Evolutionary conservation across 1,139 yeast species (phyloP).

Genomic region (Zygosaccharomyces sapae): DNA sequence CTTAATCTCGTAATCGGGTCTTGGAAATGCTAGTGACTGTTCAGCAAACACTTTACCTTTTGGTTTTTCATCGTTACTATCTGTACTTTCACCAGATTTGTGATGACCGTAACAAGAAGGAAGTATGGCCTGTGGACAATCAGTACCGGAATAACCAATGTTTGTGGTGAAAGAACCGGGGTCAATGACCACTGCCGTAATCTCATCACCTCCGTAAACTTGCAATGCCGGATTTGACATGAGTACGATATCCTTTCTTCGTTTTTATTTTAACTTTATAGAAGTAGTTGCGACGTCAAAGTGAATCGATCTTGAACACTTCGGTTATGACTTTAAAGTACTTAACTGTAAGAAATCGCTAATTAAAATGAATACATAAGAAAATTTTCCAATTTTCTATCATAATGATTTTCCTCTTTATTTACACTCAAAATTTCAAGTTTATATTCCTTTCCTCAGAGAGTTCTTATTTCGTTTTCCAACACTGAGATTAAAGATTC

Average conservation of each 20-base stretch:
- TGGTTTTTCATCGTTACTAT: slow-evolving; percentile 33
- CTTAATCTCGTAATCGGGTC: slow-evolving; percentile 48
- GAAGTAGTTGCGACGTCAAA: not conserved
- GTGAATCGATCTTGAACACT: not conserved
- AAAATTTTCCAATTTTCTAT: not conserved
- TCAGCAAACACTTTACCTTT: slow-evolving; percentile 44
- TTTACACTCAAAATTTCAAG: slow-evolving; percentile 6
- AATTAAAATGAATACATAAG: not conserved
- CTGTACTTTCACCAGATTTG: slow-evolving; percentile 17
- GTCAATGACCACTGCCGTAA: slow-evolving; percentile 85
- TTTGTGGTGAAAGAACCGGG: slow-evolving; percentile 84
- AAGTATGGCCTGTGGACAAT: slow-evolving; percentile 71
- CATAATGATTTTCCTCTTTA: not conserved
- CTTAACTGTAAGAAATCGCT: not conserved
- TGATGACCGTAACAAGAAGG: slow-evolving; percentile 56
- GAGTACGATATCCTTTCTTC: not conserved
- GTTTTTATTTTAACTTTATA: not conserved
- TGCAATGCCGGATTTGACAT: slow-evolving; percentile 37
- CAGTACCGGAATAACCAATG: slow-evolving; percentile 93
- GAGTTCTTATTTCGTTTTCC: slow-evolving; percentile 40
- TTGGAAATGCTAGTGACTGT: slow-evolving; percentile 53
- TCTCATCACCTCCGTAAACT: slow-evolving; percentile 71
- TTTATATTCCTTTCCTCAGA: slow-evolving; percentile 11
- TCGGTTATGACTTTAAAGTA: not conserved
- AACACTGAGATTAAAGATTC: slow-evolving; percentile 64